Evolutionary conservation across 306 rosid species (phyloP).

Genomic region (apple (Malus domestica)): ASM211411v1 NC_041800.1:29778233-29778732

Average conservation of each 20-base stretch:
- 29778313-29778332: not conserved
- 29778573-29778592: conserved; percentile 10
- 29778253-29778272: not conserved
- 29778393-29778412: not conserved
- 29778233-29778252: not conserved
- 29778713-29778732: conserved; percentile 79
- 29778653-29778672: conserved; percentile 64
- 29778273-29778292: not conserved
- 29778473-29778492: not conserved
- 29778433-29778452: not conserved
- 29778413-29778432: not conserved
- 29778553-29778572: conserved; percentile 2
- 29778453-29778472: not conserved
- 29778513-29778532: not conserved
- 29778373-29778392: not conserved
- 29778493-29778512: not conserved
- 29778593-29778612: conserved; percentile 43
- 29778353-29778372: not conserved
- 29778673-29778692: conserved; percentile 67
- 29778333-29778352: not conserved
- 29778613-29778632: conserved; percentile 81
- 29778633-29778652: conserved; percentile 80
- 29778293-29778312: not conserved
- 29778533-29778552: not conserved
- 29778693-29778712: conserved; percentile 85